Conservation (phyloP, 805 yeast genomes). For the Zygoascus flipseniorum region DNA sequence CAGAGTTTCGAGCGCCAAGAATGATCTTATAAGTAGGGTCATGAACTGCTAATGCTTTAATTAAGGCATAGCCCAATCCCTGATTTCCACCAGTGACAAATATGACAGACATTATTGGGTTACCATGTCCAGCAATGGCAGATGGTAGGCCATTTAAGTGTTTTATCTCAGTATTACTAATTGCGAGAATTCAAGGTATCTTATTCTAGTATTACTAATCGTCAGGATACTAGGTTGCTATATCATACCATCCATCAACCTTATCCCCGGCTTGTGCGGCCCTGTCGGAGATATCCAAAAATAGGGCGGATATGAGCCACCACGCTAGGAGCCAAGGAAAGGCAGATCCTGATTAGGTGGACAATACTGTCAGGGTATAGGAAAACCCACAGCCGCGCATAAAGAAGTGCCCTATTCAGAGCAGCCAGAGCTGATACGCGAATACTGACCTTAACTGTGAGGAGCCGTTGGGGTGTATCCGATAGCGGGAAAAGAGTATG, state of each 20-base stretch:
- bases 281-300: too few species aligned
- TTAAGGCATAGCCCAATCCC: neutral
- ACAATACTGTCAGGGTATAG: neutral
- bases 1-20: neutral
- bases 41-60: neutral
- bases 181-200: neutral
- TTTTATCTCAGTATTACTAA: neutral
- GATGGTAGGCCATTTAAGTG: too few species aligned
- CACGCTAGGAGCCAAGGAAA: too few species aligned
- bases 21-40: neutral
- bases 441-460: neutral
- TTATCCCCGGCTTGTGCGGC: too few species aligned
- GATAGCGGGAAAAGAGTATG: neutral
- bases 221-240: too few species aligned
- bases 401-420: neutral
- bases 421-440: neutral
- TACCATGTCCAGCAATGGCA: too few species aligned
- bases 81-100: constrained; percentile 2
- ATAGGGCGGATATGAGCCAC: too few species aligned
- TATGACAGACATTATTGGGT: neutral
- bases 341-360: neutral
- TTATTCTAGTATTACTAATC: neutral
- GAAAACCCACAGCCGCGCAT: too few species aligned
- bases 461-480: neutral
- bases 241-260: too few species aligned